Base-by-base conservation (phyloP, 2,329 filamentous ascomycete species). In the Nemania serpens region DNA sequence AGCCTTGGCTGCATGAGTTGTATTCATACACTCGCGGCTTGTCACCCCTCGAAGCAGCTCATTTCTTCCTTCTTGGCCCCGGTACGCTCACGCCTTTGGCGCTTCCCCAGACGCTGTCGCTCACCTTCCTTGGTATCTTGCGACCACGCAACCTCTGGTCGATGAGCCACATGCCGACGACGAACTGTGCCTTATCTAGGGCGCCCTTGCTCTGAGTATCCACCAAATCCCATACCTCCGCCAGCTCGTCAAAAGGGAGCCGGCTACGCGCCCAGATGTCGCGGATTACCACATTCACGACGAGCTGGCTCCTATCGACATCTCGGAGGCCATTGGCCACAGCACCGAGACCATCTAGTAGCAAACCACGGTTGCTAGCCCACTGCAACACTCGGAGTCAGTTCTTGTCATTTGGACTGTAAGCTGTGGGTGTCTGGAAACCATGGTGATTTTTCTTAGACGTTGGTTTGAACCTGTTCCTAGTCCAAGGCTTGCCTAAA, bases 101-200 rank as follows among this genome's bases (percentile, higher is more conserved):
- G 69, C 89, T 92, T 33, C 81, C 82, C 91, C 91, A 95, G 5
- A 94, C 88, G 69, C 89, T 92, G 51, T 88, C 86, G 53, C 83
- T 83, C 10, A 94, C 89, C 69, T 83, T 85, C 13, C 83, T 78
- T 0, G 91, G 91, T 18, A 94, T 79, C 78, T 95, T 95, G 61
- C 91, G 79, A 1, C 91, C 91, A 66, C 89, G 86, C n/a, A 95
- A 77, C 61, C 90, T 79, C 79, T 93, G 90, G 73, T 95, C 91
- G 37, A 95, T 84, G 50, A 95, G 76, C 90, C 91, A 95, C 78
- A 91, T 82, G 10, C 91, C 91, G 1, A 94, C 90, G 0, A 95
- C 89, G 73, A 95, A 95, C 76, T 93, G 89, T 57, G 88, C 82
- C 69, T 85, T 84, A 58, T 77, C 79, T 55, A 95, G 75, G 66